Evolutionary conservation across 2,329 filamentous ascomycete species (phyloP).

Genomic region (Didymosphaeria variabile): DNA sequence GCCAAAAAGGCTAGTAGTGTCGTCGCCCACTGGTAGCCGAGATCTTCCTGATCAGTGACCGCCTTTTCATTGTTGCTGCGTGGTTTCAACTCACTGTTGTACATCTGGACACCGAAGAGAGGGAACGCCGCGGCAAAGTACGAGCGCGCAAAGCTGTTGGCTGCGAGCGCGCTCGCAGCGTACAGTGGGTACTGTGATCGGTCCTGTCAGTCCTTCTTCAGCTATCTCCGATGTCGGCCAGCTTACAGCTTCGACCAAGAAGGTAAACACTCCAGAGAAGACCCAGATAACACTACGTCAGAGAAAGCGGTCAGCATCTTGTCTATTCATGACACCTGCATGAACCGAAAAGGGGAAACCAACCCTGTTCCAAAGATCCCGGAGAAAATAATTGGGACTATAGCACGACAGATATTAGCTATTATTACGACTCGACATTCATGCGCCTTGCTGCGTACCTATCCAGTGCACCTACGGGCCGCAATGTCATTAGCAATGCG

Average conservation of each 20-base stretch:
- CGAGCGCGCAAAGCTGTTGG: slow-evolving; percentile 60
- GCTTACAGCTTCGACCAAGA: slow-evolving; percentile 72
- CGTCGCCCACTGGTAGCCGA: slow-evolving; percentile 62
- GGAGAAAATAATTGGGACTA: slow-evolving; percentile 61
- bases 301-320: slow-evolving; percentile 42
- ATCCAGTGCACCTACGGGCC: slow-evolving; percentile 59
- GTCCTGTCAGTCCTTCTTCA: slow-evolving; percentile 34
- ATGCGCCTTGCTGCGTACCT: slow-evolving; percentile 48
- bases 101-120: slow-evolving; percentile 62
- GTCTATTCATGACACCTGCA: slow-evolving; percentile 34
- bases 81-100: slow-evolving; percentile 55
- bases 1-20: slow-evolving; percentile 58
- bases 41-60: slow-evolving; percentile 54
- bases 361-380: slow-evolving; percentile 58
- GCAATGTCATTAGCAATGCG: slow-evolving; percentile 43
- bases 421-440: slow-evolving; percentile 35
- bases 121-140: slow-evolving; percentile 59
- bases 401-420: slow-evolving; percentile 41
- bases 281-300: slow-evolving; percentile 73
- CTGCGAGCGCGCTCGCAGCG: slow-evolving; percentile 60
- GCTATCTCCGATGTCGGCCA: slow-evolving; percentile 34
- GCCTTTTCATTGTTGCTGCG: slow-evolving; percentile 47
- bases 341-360: slow-evolving; percentile 28
- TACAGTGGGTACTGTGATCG: slow-evolving; percentile 57
- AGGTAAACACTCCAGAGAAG: slow-evolving; percentile 88